Percentiles rank a stretch among this genome's conserved stretches.
Conservation (phyloP, 352 stramenopile genomes). For the Phytophthora pinifolia region DNA sequence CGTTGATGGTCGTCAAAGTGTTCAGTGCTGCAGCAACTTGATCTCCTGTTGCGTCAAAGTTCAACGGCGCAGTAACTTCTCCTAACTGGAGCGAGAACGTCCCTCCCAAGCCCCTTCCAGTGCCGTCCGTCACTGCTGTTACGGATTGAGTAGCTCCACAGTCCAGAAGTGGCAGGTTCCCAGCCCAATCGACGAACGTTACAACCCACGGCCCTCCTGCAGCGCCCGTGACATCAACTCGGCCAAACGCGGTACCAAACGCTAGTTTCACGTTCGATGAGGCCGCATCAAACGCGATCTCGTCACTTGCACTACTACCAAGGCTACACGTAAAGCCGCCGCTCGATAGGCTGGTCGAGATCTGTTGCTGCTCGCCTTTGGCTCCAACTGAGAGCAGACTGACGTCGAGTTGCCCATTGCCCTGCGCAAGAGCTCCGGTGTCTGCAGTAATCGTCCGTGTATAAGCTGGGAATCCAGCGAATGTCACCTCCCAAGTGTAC, state of each 20-base stretch:
- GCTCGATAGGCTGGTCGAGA: constrained; percentile 37
- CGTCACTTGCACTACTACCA: neutral
- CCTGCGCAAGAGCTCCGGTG: constrained; percentile 22
- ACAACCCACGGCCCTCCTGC: constrained; percentile 39
- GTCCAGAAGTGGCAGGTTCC: constrained; percentile 33
- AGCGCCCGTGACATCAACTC: constrained; percentile 17
- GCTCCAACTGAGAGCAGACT: constrained; percentile 22
- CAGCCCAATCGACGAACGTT: constrained; percentile 46
- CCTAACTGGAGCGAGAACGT: constrained; percentile 37
- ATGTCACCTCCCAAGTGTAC: constrained; percentile 42
- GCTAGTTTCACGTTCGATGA: constrained; percentile 19
- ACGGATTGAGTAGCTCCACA: constrained; percentile 50
- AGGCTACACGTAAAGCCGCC: constrained; percentile 39
- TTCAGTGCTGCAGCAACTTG: constrained; percentile 39
- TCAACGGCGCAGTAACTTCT: constrained; percentile 31
- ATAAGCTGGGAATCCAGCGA: constrained; percentile 35
- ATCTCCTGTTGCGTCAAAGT: constrained; percentile 23
- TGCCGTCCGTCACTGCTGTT: constrained; percentile 32
- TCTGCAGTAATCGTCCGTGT: constrained; percentile 28
- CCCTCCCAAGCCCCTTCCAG: constrained; percentile 32
- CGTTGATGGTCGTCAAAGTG: constrained; percentile 17
- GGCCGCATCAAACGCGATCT: constrained; percentile 37
- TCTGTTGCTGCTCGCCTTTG: constrained; percentile 45
- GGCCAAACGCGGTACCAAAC: constrained; percentile 36
- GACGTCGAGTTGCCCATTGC: constrained; percentile 26